Conservation (phyloP, 179 eudicot genomes). For the Camellia oleifera region DNA sequence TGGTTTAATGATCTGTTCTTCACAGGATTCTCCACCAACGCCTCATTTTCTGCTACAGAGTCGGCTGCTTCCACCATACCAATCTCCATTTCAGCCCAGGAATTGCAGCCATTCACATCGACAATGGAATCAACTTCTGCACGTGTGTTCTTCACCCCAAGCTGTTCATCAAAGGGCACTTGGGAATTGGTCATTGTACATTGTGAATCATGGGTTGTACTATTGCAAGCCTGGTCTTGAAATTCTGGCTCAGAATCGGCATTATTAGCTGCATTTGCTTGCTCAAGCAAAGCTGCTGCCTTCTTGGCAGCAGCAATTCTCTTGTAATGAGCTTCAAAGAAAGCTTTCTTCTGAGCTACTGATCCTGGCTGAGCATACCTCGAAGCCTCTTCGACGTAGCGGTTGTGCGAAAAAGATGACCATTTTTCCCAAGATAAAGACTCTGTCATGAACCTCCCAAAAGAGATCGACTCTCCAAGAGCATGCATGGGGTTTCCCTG, state of each 20-base stretch:
- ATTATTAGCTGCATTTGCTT: slow-evolving; percentile 23
- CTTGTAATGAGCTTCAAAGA: slow-evolving; percentile 85
- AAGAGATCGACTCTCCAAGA: slow-evolving; percentile 63
- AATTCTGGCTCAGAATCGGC: not conserved
- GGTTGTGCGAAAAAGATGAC: slow-evolving; percentile 72
- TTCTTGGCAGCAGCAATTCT: slow-evolving; percentile 60
- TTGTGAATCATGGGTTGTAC: not conserved
- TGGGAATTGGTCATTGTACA: not conserved
- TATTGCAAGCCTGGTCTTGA: slow-evolving; percentile 5
- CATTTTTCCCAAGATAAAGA: slow-evolving; percentile 81
- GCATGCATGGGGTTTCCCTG: slow-evolving; percentile 53
- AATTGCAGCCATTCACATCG: slow-evolving; percentile 16
- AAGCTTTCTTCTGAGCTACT: slow-evolving; percentile 82
- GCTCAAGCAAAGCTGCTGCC: slow-evolving; percentile 54
- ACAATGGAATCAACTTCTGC: slow-evolving; percentile 14
- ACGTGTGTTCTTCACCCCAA: not conserved
- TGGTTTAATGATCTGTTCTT: slow-evolving; percentile 7
- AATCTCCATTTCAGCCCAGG: not conserved
- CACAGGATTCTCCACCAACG: not conserved
- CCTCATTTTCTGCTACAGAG: not conserved
- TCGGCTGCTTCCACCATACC: not conserved
- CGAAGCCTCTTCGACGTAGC: slow-evolving; percentile 79
- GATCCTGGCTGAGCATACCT: slow-evolving; percentile 84
- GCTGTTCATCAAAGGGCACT: not conserved
- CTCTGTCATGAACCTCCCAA: slow-evolving; percentile 74